Conservation (phyloP, 2,329 filamentous ascomycete species). For the Coleophoma crateriformis region DNA sequence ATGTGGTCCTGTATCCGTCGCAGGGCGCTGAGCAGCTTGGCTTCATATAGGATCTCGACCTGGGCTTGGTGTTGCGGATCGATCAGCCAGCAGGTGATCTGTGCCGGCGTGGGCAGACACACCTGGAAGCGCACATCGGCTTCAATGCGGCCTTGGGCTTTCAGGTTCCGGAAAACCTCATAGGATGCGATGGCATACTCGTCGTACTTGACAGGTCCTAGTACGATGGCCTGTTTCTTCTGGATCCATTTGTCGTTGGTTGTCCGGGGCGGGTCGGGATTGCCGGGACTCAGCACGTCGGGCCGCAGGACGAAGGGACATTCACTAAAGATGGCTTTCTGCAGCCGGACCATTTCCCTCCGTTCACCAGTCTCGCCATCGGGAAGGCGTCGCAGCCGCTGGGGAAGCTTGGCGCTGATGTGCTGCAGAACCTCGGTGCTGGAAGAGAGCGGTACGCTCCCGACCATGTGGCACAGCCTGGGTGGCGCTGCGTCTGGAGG, state of each 20-base stretch:
- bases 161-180: conserved; percentile 16
- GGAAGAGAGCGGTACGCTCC: conserved; percentile 29
- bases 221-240: neutral
- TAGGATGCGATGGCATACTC: conserved; percentile 23
- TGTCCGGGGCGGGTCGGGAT: conserved; percentile 7
- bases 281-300: conserved; percentile 1
- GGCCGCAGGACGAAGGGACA: conserved; percentile 6
- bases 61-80: conserved; percentile 16
- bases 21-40: conserved; percentile 16
- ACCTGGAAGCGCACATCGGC: conserved; percentile 26
- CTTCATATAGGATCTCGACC: conserved; percentile 25
- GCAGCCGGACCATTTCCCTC: conserved; percentile 27
- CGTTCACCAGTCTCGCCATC: conserved; percentile 35
- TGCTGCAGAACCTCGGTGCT: conserved; percentile 27
- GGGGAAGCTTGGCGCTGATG: conserved; percentile 22
- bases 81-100: conserved; percentile 11
- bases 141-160: conserved; percentile 17
- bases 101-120: conserved; percentile 24
- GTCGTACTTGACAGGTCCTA: conserved; percentile 20
- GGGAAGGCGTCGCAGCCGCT: conserved; percentile 30
- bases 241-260: neutral
- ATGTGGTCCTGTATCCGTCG: conserved; percentile 21
- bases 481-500: neutral
- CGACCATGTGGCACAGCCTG: conserved; percentile 22
- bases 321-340: conserved; percentile 23